These are phyloP conservation scores for Crithidia expoeki DNA, from an alignment of 208 protist genomes.

Conservation along the genomic window DNA sequence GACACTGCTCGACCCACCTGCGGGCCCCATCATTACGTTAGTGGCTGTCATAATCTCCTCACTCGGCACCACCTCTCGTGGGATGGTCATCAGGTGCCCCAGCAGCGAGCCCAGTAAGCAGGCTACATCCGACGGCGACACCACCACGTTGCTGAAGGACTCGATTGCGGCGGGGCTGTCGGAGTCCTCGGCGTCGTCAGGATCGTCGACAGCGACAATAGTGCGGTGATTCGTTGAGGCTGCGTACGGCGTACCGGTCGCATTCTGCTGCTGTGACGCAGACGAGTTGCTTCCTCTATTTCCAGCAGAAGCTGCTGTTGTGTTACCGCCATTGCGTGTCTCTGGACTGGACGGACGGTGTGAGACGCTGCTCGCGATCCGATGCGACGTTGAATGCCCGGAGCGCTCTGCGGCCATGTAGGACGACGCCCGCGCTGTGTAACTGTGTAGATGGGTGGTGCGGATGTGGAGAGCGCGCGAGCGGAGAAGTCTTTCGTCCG, in stretches of 20 bases:
- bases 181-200: slow-evolving; percentile 9
- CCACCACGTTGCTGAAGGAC: slow-evolving; percentile 50
- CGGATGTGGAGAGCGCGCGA: slow-evolving; percentile 21
- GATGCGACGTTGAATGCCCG: slow-evolving; percentile 7
- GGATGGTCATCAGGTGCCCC: slow-evolving; percentile 62
- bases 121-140: slow-evolving; percentile 69
- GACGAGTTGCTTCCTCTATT: neutral
- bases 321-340: neutral
- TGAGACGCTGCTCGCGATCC: neutral
- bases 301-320: no score
- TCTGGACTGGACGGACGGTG: slow-evolving; percentile 9
- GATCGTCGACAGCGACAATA: neutral
- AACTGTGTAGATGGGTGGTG: slow-evolving; percentile 27
- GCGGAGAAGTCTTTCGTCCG: slow-evolving; percentile 32
- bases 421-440: slow-evolving; percentile 14
- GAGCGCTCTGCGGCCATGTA: slow-evolving; percentile 10
- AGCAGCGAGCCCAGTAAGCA: slow-evolving; percentile 69
- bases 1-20: slow-evolving; percentile 23
- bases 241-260: neutral
- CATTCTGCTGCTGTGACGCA: slow-evolving; percentile 1
- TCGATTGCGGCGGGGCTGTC: slow-evolving; percentile 16
- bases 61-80: slow-evolving; percentile 34
- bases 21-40: slow-evolving; percentile 27
- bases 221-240: neutral
- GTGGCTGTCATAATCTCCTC: slow-evolving; percentile 31